Conservation (phyloP, 2,329 filamentous ascomycete species). For the Pseudogymnoascus destructans region DNA sequence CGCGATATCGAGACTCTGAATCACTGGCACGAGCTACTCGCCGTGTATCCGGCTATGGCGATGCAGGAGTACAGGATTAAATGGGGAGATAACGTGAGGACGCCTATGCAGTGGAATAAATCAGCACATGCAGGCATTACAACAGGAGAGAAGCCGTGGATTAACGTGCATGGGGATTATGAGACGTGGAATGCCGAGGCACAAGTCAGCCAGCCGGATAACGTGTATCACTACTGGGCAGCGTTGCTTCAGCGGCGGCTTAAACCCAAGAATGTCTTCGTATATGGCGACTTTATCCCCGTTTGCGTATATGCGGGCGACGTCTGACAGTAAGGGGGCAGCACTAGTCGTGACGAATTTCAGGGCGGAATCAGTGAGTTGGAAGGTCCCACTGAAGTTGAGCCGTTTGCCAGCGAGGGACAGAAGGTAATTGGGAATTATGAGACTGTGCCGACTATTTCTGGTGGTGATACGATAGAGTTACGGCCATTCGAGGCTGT, state of each 20-base stretch:
- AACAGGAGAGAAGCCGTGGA: conserved; percentile 48
- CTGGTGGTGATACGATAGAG: conserved; percentile 7
- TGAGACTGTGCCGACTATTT: neutral
- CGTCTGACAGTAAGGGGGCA: conserved; percentile 11
- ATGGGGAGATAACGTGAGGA: conserved; percentile 55
- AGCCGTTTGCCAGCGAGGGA: conserved; percentile 6
- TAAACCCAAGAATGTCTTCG: conserved; percentile 45
- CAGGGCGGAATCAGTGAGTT: conserved; percentile 13
- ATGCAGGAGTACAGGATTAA: conserved; percentile 42
- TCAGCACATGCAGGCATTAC: conserved; percentile 52
- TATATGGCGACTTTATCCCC: conserved; percentile 53
- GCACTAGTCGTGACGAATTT: conserved; percentile 17
- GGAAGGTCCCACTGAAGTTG: conserved; percentile 11
- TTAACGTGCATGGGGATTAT: conserved; percentile 54
- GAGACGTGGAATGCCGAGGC: conserved; percentile 46
- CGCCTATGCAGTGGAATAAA: conserved; percentile 60
- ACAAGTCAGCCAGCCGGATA: conserved; percentile 36
- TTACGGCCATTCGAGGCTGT: conserved; percentile 18
- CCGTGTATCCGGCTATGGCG: conserved; percentile 25
- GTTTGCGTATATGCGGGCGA: conserved; percentile 40
- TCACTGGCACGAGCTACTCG: conserved; percentile 32
- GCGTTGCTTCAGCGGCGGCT: conserved; percentile 47
- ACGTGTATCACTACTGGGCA: conserved; percentile 50
- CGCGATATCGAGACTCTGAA: conserved; percentile 51
- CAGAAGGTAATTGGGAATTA: conserved; percentile 15